Base-by-base conservation (phyloP, 495 filamentous ascomycete species). In the Choiromyces venosus region DNA sequence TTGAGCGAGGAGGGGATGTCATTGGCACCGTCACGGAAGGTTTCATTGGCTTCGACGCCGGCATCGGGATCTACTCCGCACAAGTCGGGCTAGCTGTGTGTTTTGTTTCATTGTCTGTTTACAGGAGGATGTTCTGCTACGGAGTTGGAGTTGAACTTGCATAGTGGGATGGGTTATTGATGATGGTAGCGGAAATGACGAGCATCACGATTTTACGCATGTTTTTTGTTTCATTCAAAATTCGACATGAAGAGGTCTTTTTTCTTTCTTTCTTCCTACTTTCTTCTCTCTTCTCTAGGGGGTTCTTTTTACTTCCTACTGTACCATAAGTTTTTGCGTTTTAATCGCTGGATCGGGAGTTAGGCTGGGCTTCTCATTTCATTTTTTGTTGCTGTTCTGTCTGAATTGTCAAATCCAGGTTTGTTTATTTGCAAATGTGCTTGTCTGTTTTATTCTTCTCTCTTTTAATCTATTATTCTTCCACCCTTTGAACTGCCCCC, bases 1-100 rank as follows among this genome's bases (percentile, higher is more conserved):
- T 86, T 98, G 65, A 90, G 89, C 71, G 95, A 97, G 75, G 91
- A 93, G 79, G 85, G 86, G n/a, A 74, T 80, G 74, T 78, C 78
- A 36, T 73, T 90, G 86, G 88, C 84, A 83, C 72, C 81, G 78
- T 70, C 79, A 82, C 80, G 68, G 77, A 83, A 71, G 73, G 52
- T 25, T 61, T 83, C 65, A 73, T 75, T 69, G 75, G 81, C 39
- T 76, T 83, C 71, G 80, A 82, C 67, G 74, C 83, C 25, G 77
- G 83, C 21, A 72, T 82, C 5, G 75, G 82, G n/a, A 73, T 85
- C 69, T 79, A 81, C 46, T 80, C 83, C 81, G 75, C 83, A 65
- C 70, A 83, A 73, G 74, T 78, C 71, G 77, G 87, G 33, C 78
- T 85, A 68, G 74, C 83, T 16, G 75, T 16, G 75, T 84, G 69